Evolutionary conservation across 2,329 filamentous ascomycete species (phyloP), one percentile per base, ranked within the genome.

Genomic region (Pseudogymnoascus verrucosus): DNA sequence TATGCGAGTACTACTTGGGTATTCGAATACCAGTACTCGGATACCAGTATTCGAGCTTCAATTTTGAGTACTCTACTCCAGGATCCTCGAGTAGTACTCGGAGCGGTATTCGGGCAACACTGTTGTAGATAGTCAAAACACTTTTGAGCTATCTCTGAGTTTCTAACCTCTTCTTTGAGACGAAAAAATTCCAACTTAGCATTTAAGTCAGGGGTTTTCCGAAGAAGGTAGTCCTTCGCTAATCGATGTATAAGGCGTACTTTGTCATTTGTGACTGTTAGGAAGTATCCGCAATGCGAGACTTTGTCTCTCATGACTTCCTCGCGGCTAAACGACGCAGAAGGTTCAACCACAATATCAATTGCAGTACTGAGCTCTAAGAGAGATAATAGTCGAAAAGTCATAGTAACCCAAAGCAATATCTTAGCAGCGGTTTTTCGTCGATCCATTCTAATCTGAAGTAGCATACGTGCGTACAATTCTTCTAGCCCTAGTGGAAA

Each of bases 231-330:
- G n/a, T n/a, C n/a, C n/a, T n/a, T n/a, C n/a, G n/a, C n/a, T n/a
- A n/a, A n/a, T 64, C 73, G 66, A 66, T 74, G 72, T 14, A 74
- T 62, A 26, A 74, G 64, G 36, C 63, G 62, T 34, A 73, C 68
- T 65, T 68, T 28, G 8, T 68, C 14, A 12, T 67, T 62, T 61
- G 70, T 66, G 11, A 73, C 59, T 40, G 61, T 68, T 10, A 72
- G 62, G 26, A 73, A 63, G 60, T 64, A 64, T 60, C 68, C 67
- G 57, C 68, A 71, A 14, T 63, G 44, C 28, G 54, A 60, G 54
- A 71, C 61, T 31, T 68, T 51, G 44, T 69, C 66, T 40, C 64
- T 60, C 12, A 69, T 65, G 2, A 62, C 60, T 63, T 70, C 42
- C 11, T 66, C 65, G 12, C n/a, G 11, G 64, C 10, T 66, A 10